Evolutionary conservation across 176 grass and related monocot genomes (phyloP), one percentile per base, ranked within the genome.

Genomic region (Ensete glaucum): DNA sequence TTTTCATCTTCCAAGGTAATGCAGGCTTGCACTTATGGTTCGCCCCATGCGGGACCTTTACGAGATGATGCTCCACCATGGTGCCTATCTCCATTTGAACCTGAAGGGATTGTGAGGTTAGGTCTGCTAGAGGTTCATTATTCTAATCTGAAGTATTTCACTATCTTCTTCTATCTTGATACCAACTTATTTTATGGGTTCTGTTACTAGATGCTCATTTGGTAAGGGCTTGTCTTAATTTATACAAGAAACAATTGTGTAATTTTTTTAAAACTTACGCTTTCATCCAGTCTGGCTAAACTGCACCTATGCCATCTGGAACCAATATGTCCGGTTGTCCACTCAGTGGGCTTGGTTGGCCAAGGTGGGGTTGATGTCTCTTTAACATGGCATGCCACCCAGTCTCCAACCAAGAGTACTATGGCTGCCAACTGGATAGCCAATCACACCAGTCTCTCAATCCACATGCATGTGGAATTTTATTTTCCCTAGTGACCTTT

Each of bases 61-160:
- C 89, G 62, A 23, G 84, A 23, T 5, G 82, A 97, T 43, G 88
- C 90, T 62, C 93, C 93, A 10, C 83, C 81, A 48, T 97, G 93
- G 93, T 97, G 93, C 22, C 79, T 76, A 12, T 88, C 93, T 1
- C 90, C 93, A 77, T 97, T 97, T 74, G 93, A 97, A 78, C 93
- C 93, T 64, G 93, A 93, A 88, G 93, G 93, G 19, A 58, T 87
- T 79, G 71, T 97, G 53, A 97, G 93, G 93, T 93, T 77, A 59
- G 52, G 53, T 78, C 50, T 59, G 20, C 20, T 17, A 11, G 8
- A 81, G n/a, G 50, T 57, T 22, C 12, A 26, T 22, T 11, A 0
- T 24, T 8, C 9, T 43, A 43, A 43, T 43, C 34, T 43, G 34
- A 43, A 55, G 48, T 51, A 72, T 9, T 65, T 43, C 6, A 43